Conservation (phyloP, 116 monocot genomes). For the Papilionanthe hybrid region DNA sequence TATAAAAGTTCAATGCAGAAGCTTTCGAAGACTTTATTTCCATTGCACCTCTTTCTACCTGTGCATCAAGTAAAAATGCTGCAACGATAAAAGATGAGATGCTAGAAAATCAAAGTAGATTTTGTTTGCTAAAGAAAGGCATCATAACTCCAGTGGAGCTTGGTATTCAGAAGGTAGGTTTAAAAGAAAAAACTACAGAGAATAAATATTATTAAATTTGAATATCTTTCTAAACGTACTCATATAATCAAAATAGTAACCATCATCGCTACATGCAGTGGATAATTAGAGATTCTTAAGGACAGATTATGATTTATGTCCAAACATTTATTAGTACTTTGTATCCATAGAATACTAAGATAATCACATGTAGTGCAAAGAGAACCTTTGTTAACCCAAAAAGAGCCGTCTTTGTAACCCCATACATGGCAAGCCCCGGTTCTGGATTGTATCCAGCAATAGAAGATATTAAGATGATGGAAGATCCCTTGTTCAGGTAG, state of each 20-base stretch:
- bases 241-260: neutral
- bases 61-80: no score
- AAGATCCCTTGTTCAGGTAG: slow-evolving; percentile 66
- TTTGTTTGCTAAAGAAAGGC: no score
- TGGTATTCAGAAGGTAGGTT: neutral
- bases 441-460: slow-evolving; percentile 63
- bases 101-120: no score
- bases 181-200: neutral
- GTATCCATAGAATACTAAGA: neutral
- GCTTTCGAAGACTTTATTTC: no score
- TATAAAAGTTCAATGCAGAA: no score
- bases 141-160: no score
- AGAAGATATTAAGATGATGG: slow-evolving; percentile 78
- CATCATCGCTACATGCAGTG: neutral
- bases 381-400: slow-evolving; percentile 86
- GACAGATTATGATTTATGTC: neutral
- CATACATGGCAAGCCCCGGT: slow-evolving; percentile 73
- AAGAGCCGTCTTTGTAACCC: slow-evolving; percentile 89
- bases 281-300: neutral
- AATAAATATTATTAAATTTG: neutral
- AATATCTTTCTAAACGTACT: neutral
- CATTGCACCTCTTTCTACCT: no score
- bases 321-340: neutral
- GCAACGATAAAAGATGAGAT: no score
- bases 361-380: neutral